Evolutionary conservation across 2,329 filamentous ascomycete species (phyloP).

Genomic region (Acrocalymma vagum): DNA sequence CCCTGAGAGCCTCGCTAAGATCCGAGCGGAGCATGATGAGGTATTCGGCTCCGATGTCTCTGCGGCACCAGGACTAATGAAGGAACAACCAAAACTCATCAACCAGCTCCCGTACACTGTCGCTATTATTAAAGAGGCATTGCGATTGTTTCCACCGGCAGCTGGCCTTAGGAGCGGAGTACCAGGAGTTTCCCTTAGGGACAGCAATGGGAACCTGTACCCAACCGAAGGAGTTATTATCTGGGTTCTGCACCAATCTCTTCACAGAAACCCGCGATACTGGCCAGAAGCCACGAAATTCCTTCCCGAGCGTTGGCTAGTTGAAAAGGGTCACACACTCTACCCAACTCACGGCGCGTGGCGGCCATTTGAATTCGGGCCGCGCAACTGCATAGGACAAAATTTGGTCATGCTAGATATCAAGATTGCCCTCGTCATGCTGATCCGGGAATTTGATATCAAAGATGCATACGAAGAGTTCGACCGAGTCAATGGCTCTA

Average conservation of each 20-base stretch:
- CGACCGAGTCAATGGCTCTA: slow-evolving; percentile 7
- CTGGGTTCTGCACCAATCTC: slow-evolving; percentile 7
- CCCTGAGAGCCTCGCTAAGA: slow-evolving; percentile 18
- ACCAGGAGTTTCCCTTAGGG: slow-evolving; percentile 5
- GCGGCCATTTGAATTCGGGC: slow-evolving; percentile 47
- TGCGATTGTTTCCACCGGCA: slow-evolving; percentile 34
- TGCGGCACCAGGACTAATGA: slow-evolving; percentile 11
- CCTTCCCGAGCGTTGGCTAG: slow-evolving; percentile 22
- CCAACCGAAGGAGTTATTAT: slow-evolving; percentile 11
- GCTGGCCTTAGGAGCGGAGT: slow-evolving; percentile 6
- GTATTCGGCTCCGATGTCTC: slow-evolving; percentile 24
- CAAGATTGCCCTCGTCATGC: slow-evolving; percentile 31
- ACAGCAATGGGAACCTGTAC: slow-evolving; percentile 9
- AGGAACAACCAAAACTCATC: slow-evolving; percentile 25
- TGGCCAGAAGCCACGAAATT: slow-evolving; percentile 15
- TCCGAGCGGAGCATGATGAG: slow-evolving; percentile 31
- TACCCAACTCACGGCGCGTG: slow-evolving; percentile 21
- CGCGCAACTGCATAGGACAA: slow-evolving; percentile 46
- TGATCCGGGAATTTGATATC: slow-evolving; percentile 28
- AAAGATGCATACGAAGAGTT: slow-evolving; percentile 15
- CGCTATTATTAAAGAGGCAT: slow-evolving; percentile 38
- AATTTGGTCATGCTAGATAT: slow-evolving; percentile 47
- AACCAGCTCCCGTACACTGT: slow-evolving; percentile 31
- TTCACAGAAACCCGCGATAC: slow-evolving; percentile 15
- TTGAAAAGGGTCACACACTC: slow-evolving; percentile 5